These are phyloP conservation scores for Trichosporon asahii DNA, from an alignment of 1,284 basidiomycete species.

Conservation along the genomic window DNA sequence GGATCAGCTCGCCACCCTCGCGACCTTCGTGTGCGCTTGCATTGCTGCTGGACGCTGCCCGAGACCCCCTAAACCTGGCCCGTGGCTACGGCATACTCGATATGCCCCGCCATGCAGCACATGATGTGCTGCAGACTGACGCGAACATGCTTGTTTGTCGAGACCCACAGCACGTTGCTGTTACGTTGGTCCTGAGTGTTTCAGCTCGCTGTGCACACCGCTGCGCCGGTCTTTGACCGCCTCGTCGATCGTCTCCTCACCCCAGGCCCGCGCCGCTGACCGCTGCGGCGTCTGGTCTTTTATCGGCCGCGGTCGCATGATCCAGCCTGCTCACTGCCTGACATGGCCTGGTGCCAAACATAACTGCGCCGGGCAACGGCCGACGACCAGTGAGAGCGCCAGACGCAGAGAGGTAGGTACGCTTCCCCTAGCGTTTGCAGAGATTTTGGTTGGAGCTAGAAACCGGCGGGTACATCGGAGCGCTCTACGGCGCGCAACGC, in stretches of 20 bases:
- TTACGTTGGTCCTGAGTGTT: not conserved
- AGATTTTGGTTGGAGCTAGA: not conserved
- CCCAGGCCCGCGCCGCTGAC: not conserved
- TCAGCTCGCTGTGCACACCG: not conserved
- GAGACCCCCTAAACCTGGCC: not conserved
- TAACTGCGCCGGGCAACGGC: not conserved
- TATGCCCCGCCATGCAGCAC: not conserved
- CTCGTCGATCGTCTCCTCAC: too few relatives aligned
- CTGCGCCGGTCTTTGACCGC: not conserved
- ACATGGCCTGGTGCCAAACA: not conserved
- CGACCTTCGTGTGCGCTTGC: not conserved
- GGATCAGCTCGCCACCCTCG: not conserved
- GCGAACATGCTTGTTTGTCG: slow-evolving; percentile 5
- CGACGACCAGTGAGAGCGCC: too few relatives aligned
- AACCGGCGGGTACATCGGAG: not conserved
- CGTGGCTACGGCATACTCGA: not conserved
- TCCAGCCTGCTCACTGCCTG: not conserved
- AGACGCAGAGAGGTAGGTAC: not conserved
- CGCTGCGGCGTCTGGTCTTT: not conserved
- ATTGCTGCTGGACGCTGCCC: not conserved
- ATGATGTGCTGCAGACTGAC: not conserved
- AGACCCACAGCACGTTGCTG: not conserved
- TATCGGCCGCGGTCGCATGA: not conserved
- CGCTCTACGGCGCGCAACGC: not conserved
- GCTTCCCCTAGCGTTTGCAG: not conserved